Evolutionary conservation across 116 monocot species (phyloP).

Genomic region (Zostera marina): DNA sequence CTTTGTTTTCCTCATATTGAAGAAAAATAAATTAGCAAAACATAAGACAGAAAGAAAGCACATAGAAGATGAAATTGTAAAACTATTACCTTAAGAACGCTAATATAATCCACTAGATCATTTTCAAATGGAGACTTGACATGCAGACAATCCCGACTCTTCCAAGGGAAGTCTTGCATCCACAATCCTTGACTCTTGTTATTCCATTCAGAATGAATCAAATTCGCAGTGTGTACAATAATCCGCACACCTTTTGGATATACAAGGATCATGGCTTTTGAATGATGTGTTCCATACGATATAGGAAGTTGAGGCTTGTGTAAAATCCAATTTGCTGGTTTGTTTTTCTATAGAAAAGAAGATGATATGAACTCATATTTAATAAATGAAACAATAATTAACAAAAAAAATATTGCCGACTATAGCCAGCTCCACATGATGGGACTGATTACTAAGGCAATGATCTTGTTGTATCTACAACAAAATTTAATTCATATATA

Average conservation of each 20-base stretch:
- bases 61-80: not conserved
- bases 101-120: slow-evolving; percentile 89
- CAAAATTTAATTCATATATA: not conserved
- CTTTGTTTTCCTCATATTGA: too few relatives aligned
- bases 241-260: slow-evolving; percentile 72
- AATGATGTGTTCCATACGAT: slow-evolving; percentile 94
- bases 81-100: slow-evolving; percentile 53
- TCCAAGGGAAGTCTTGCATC: slow-evolving; percentile 99
- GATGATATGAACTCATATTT: not conserved
- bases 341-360: slow-evolving; percentile 25
- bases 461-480: not conserved
- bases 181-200: slow-evolving; percentile 96
- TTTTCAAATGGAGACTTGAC: slow-evolving; percentile 49
- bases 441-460: not conserved
- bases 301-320: slow-evolving; percentile 95
- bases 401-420: not conserved
- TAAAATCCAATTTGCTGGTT: slow-evolving; percentile 62
- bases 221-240: slow-evolving; percentile 87
- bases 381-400: not conserved
- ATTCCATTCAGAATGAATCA: slow-evolving; percentile 94
- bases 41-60: not conserved
- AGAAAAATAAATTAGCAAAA: not conserved
- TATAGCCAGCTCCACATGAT: not conserved
- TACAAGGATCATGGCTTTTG: slow-evolving; percentile 88
- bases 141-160: slow-evolving; percentile 22